These are phyloP conservation scores for Saccharomycopsis microspora DNA, from an alignment of 805 yeast species.

Conservation along the genomic window DNA sequence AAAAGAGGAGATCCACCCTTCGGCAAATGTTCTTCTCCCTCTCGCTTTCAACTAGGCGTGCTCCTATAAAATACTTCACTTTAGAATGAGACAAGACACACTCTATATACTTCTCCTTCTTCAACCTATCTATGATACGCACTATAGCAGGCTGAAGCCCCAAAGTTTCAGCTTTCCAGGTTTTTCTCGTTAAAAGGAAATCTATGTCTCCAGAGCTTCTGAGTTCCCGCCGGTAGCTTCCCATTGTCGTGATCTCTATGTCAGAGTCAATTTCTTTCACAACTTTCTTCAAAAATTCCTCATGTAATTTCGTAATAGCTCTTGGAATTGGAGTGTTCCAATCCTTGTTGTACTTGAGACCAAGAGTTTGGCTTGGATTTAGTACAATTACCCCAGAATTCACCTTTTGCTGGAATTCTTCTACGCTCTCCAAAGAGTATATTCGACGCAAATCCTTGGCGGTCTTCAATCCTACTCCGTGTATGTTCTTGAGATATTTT, in stretches of 20 bases:
- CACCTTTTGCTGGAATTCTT: constrained; percentile 25
- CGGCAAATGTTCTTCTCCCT: constrained; percentile 29
- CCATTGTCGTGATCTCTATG: constrained; percentile 31
- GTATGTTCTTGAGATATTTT: constrained; percentile 27
- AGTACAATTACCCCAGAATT: constrained; percentile 17
- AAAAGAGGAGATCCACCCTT: constrained; percentile 40
- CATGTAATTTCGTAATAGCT: constrained; percentile 32
- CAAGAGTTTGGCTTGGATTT: constrained; percentile 24
- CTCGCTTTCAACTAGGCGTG: constrained; percentile 17
- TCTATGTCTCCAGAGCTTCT: constrained; percentile 41
- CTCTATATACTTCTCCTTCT: constrained; percentile 20
- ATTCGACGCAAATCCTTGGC: constrained; percentile 19
- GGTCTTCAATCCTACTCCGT: constrained; percentile 40
- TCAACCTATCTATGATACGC: constrained; percentile 16
- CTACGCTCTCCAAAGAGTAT: constrained; percentile 26
- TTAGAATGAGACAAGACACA: constrained; percentile 18
- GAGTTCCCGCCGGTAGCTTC: constrained; percentile 42
- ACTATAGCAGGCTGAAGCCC: no score
- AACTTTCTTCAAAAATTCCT: constrained; percentile 21
- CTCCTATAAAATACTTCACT: constrained; percentile 11
- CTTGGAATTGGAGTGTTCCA: constrained; percentile 35
- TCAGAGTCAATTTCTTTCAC: constrained; percentile 25
- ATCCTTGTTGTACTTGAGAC: constrained; percentile 36
- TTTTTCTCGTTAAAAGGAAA: constrained; percentile 30
- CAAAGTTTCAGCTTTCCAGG: constrained; percentile 12